Base-by-base conservation (phyloP, 192 early-diverging fungal genomes). In the Diversispora epigaea region DNA sequence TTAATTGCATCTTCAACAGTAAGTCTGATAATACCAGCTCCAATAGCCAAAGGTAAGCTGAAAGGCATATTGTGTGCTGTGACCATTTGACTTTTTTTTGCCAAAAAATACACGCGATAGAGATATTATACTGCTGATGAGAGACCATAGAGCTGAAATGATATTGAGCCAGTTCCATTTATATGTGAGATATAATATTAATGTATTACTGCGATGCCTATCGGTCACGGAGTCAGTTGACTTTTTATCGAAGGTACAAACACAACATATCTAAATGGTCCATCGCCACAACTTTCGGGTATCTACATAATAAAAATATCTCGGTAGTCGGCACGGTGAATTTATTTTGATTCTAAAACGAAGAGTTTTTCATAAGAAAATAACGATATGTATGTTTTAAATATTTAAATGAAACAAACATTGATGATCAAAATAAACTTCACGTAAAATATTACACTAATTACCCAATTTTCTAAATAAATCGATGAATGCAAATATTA, bases 161-260 rank as follows among this genome's bases (percentile, higher is more conserved):
- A 44, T 14, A 19, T 41, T 44, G 8, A 67, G 45, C 21, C 0
- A 44, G 4, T 22, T 67, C 65, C 65, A 67, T 67, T 67, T 45
- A 45, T 40, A 44, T 67, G 41, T 44, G 4, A 41, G 41, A 67
- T 46, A 67, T 6, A 67, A 67, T 9, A 67, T 67, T 15, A 67
- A 6, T 41, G 44, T 45, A 67, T 67, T 67, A 22, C 17, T 44
- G 65, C 44, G 7, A n/a, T 41, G 41, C 9, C 25, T 67, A 67
- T 67, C 22, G 40, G 40, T 41, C 65, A 67, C 6, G 65, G 65
- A 44, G 41, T 45, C 41, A 67, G 41, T n/a, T 67, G 65, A 45
- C 65, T 67, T 45, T 67, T 21, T 45, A 15, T 19, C 15, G 65
- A 67, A 67, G 65, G 65, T 22, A 67, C 65, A 11, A 67, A 67